Percentiles rank a stretch among this genome's conserved stretches.
These are phyloP conservation scores for Talaromyces proteolyticus DNA, from an alignment of 495 filamentous ascomycete genomes.

Conservation along the genomic window DNA sequence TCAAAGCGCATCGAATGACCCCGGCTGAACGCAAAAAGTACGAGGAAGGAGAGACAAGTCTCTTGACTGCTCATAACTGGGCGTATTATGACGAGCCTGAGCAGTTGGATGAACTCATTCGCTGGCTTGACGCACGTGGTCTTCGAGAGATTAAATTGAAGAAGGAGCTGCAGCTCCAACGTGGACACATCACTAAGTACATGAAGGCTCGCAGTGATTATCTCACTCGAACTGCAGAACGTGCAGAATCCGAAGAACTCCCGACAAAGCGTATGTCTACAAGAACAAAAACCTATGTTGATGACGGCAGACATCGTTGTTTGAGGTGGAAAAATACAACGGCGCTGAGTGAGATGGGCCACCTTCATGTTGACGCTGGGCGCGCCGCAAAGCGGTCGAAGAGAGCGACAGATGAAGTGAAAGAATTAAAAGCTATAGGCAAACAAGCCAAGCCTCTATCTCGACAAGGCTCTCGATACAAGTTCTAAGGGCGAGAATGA, in stretches of 20 bases:
- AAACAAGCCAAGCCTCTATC: constrained; percentile 42
- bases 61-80: constrained; percentile 78
- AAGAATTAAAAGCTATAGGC: constrained; percentile 37
- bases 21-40: constrained; percentile 77
- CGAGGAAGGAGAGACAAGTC: constrained; percentile 79
- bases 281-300: constrained; percentile 62
- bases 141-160: constrained; percentile 75
- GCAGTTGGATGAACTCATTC: constrained; percentile 68
- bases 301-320: constrained; percentile 62
- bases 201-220: constrained; percentile 78
- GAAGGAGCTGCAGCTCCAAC: constrained; percentile 76
- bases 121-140: constrained; percentile 83
- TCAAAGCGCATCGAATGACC: constrained; percentile 66
- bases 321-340: constrained; percentile 76
- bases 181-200: constrained; percentile 67
- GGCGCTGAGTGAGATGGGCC: constrained; percentile 69
- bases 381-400: constrained; percentile 56
- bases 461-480: constrained; percentile 43
- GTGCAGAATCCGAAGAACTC: constrained; percentile 49
- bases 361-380: constrained; percentile 75
- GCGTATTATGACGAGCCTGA: constrained; percentile 81
- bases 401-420: constrained; percentile 40
- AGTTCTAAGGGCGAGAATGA: constrained; percentile 12
- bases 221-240: constrained; percentile 46
- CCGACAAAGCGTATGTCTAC: constrained; percentile 68